Conservation (phyloP, 345 rosid genomes). For the Alliaria petiolata region DNA sequence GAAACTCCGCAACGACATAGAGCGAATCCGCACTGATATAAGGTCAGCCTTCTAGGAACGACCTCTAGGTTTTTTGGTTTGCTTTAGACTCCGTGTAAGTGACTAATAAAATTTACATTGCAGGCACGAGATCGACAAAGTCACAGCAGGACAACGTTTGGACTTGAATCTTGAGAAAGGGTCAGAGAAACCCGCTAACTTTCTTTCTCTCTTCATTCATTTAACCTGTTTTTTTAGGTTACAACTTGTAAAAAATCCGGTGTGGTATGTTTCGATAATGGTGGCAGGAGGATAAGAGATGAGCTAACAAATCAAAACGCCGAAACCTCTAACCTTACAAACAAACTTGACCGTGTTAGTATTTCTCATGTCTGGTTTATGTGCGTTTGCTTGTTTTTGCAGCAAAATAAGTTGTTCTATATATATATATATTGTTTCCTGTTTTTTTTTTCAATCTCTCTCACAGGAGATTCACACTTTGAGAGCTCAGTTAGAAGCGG, state of each 20-base stretch:
- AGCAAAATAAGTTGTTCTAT: not conserved
- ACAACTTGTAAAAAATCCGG: not conserved
- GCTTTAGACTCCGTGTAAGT: slow-evolving; percentile 5
- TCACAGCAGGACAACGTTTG: slow-evolving; percentile 83
- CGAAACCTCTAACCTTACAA: slow-evolving; percentile 73
- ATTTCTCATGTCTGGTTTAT: not conserved
- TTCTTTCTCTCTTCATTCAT: not conserved
- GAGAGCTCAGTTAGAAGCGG: slow-evolving; percentile 83
- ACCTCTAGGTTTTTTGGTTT: not conserved
- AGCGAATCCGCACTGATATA: slow-evolving; percentile 69
- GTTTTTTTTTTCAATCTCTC: not conserved
- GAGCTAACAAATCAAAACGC: slow-evolving; percentile 71
- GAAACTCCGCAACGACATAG: slow-evolving; percentile 72
- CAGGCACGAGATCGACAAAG: slow-evolving; percentile 92
- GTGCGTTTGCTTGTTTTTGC: not conserved
- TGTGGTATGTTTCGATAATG: not conserved
- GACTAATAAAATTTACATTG: not conserved
- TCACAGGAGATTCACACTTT: slow-evolving; percentile 80
- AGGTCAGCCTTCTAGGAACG: slow-evolving; percentile 43
- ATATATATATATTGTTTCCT: slow-evolving; percentile 1
- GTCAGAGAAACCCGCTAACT: slow-evolving; percentile 34
- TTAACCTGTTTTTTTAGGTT: not conserved
- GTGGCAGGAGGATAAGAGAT: slow-evolving; percentile 73
- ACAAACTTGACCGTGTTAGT: slow-evolving; percentile 81
- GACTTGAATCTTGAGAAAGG: slow-evolving; percentile 94